phyloP scores from a whole-genome alignment of 768 basidiomycete genomes.

The Lepiota subincarnata region DNA sequence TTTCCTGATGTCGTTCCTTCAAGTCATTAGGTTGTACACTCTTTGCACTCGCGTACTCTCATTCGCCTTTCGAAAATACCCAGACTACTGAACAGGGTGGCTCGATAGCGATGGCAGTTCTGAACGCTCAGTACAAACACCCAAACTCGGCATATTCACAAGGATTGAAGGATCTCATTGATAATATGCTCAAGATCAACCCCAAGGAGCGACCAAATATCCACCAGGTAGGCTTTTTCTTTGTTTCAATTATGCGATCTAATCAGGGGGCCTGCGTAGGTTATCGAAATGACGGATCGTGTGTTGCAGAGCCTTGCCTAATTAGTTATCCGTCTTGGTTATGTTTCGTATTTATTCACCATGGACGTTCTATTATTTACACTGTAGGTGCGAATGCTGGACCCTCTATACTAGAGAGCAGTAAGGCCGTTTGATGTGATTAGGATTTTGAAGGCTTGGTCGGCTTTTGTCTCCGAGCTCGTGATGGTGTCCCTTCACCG shows the following conservation, averaged over 20 bases:
- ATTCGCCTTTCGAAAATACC: constrained; percentile 93
- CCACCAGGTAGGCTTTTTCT: constrained; percentile 53
- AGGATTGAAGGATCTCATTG: constrained; percentile 77
- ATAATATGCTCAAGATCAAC: constrained; percentile 79
- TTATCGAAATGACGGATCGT: constrained; percentile 61
- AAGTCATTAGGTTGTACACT: constrained; percentile 95
- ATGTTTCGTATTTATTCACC: constrained; percentile 13
- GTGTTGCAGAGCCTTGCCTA: constrained; percentile 57
- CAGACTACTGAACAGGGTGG: constrained; percentile 93
- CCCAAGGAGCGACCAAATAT: constrained; percentile 84
- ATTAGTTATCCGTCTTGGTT: constrained; percentile 13
- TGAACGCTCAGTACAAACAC: constrained; percentile 90
- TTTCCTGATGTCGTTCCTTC: background rate
- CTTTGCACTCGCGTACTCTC: constrained; percentile 90
- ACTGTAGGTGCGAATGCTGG: too few relatives aligned
- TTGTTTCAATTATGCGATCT: background rate
- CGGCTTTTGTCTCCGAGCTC: constrained; percentile 13
- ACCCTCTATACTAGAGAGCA: too few relatives aligned
- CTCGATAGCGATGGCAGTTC: constrained; percentile 95
- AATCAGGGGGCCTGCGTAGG: constrained; percentile 32
- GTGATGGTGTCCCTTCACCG: constrained; percentile 4
- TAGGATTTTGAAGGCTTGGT: background rate
- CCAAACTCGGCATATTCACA: constrained; percentile 84
- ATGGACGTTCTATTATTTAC: background rate
- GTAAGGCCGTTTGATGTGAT: too few relatives aligned